Conservation (phyloP, 768 basidiomycete genomes). For the Amanita polypyramis region DNA sequence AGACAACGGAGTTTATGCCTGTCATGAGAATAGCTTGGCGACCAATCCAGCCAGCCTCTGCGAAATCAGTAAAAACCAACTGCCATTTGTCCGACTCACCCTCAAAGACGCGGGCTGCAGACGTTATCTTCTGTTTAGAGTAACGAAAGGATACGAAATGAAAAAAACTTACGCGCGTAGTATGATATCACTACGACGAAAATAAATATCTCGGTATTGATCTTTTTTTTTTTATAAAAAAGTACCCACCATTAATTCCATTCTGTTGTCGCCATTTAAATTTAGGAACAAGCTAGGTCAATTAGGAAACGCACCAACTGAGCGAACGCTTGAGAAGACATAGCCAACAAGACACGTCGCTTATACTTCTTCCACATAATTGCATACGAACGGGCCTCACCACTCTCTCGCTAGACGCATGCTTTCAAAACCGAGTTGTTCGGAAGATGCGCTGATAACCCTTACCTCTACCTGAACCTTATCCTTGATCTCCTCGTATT, state of each 20-base stretch:
- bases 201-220: conserved; percentile 4
- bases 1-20: conserved; percentile 83
- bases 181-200: conserved; percentile 73
- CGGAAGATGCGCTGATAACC: neutral
- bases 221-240: conserved; percentile 2
- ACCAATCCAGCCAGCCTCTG: conserved; percentile 94
- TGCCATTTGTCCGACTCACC: conserved; percentile 29
- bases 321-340: conserved; percentile 93
- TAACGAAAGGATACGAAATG: neutral
- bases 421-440: neutral
- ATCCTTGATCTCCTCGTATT: conserved; percentile 86
- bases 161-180: conserved; percentile 65
- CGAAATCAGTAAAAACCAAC: conserved; percentile 8
- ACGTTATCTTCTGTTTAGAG: neutral
- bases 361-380: conserved; percentile 86
- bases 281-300: conserved; percentile 3
- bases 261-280: conserved; percentile 41
- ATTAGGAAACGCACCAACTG: conserved; percentile 57
- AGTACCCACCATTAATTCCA: conserved; percentile 75
- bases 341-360: conserved; percentile 81
- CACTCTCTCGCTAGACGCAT: conserved; percentile 50
- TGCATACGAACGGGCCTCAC: conserved; percentile 65
- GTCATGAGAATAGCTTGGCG: conserved; percentile 93
- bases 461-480: conserved; percentile 60
- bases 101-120: conserved; percentile 80